Conservation (phyloP, 345 rosid species). For the Turritis glabra region DNA sequence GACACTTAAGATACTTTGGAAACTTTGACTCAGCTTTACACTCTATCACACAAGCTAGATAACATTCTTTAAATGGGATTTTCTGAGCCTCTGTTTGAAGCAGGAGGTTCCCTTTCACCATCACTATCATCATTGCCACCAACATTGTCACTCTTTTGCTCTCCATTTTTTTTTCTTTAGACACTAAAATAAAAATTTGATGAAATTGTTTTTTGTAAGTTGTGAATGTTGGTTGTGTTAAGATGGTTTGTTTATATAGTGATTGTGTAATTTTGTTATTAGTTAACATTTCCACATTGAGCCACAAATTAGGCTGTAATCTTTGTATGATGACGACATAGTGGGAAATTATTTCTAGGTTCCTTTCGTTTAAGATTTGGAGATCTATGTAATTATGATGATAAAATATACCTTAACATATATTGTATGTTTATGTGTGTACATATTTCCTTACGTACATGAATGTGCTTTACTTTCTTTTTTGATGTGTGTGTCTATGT, state of each 20-base stretch:
- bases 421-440: too few relatives aligned
- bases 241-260: not conserved
- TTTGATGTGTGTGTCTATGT: not conserved
- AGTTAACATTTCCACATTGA: not conserved
- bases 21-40: not conserved
- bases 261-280: constrained; percentile 1
- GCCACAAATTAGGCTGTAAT: not conserved
- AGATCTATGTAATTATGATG: not conserved
- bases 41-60: not conserved
- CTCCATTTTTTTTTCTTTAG: not conserved
- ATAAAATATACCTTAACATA: not conserved
- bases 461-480: not conserved
- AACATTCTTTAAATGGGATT: not conserved
- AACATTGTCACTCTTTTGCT: not conserved
- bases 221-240: not conserved
- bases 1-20: not conserved
- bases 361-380: not conserved
- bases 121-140: not conserved
- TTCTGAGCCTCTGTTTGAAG: not conserved
- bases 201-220: not conserved
- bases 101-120: not conserved
- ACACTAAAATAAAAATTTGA: not conserved
- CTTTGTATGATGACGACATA: not conserved
- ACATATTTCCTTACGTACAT: not conserved
- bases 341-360: not conserved